Evolutionary conservation across 2,329 filamentous ascomycete genomes (phyloP), one percentile per base, ranked within the genome.

Genomic region (Ceratocystis diversiconidia): DNA sequence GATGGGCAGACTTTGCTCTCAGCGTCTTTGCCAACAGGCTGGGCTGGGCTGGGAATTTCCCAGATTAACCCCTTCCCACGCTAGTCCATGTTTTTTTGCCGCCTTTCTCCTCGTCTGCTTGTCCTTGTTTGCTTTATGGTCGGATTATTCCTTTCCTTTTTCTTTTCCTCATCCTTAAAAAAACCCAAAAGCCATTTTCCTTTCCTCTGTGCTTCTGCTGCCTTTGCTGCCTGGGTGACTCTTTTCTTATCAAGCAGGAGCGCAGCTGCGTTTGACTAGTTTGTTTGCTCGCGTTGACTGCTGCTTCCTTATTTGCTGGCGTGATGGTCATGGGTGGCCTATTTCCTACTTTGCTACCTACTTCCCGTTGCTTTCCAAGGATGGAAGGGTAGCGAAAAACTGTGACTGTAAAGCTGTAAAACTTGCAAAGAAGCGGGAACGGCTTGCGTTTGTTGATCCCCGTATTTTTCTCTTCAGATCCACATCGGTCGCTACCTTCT

Each of bases 381-480:
- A 41, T 41, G 36, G 36, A 41, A 41, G 32, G 32, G 2, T 4
- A 41, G 36, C 36, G 36, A 41, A 41, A 41, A 12, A 10, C 36
- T 61, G 30, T 48, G 57, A 52, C 19, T 41, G 62, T 57, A 48
- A 41, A 52, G 44, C 17, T 46, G 30, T 46, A 30, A 64, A 52
- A 28, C 43, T 22, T 36, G 19, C 22, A 64, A 46, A 52, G 41
- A 41, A 55, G 30, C 19, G 22, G 19, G 30, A 52, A 46, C 48
- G 32, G 62, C 48, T 64, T 52, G 62, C 30, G 48, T 19, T 41
- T 59, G 36, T n/a, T 25, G 22, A 52, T 57, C 50, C 62, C 30
- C 43, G 19, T 28, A 15, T 59, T 59, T 57, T 57, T 50, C 50
- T 64, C 43, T 46, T 28, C 50, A 44, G 32, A 64, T 28, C 46